Conservation (phyloP, 495 filamentous ascomycete genomes). For the Trichoderma asperelloides region DNA sequence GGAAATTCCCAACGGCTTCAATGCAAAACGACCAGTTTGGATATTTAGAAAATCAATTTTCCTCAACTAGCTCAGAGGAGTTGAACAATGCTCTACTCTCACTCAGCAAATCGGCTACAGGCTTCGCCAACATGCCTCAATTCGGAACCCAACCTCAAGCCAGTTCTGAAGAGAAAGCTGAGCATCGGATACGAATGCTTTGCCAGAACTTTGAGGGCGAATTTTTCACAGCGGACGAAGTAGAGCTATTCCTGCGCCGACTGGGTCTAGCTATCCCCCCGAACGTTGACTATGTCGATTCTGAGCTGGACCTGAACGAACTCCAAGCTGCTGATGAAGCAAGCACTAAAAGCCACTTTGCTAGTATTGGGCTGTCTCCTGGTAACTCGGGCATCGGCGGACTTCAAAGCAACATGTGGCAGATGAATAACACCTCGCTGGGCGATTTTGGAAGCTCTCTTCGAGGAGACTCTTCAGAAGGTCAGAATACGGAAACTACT, state of each 20-base stretch:
- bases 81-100: background rate
- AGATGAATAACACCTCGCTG: background rate
- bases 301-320: conserved; percentile 31
- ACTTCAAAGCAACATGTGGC: background rate
- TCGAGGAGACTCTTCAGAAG: background rate
- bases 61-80: background rate
- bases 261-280: conserved; percentile 49
- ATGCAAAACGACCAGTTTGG: background rate
- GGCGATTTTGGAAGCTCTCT: background rate
- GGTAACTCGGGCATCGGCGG: background rate
- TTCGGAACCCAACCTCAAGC: background rate
- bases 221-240: conserved; percentile 65
- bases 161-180: background rate
- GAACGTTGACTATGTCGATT: conserved; percentile 42
- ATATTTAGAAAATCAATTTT: background rate
- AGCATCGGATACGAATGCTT: conserved; percentile 33
- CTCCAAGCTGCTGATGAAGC: conserved; percentile 18
- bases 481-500: background rate
- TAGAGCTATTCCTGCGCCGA: conserved; percentile 58
- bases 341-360: background rate
- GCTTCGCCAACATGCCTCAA: background rate
- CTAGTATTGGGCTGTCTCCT: background rate
- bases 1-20: conserved; percentile 38
- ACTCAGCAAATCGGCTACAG: background rate
- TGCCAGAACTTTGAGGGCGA: conserved; percentile 52